Evolutionary conservation across 345 rosid species (phyloP).

Genomic region (Lepidium didymum): DNA sequence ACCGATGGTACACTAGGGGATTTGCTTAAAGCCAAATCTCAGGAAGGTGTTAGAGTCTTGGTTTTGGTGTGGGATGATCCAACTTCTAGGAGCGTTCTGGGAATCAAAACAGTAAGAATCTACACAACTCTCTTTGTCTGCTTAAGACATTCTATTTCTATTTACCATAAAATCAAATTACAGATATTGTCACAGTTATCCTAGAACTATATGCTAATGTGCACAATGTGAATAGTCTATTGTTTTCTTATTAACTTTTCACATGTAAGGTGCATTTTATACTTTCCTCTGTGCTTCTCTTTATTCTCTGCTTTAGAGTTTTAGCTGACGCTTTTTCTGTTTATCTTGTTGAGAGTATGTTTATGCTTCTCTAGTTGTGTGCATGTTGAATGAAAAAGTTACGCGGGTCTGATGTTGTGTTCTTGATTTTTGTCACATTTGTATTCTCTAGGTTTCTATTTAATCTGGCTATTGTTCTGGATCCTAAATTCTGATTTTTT

Average conservation of each 20-base stretch:
- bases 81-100: constrained; percentile 67
- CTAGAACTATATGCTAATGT: not conserved
- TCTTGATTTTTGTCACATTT: not conserved
- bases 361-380: not conserved
- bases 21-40: constrained; percentile 80
- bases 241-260: not conserved
- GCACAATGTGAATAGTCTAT: not conserved
- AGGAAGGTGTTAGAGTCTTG: constrained; percentile 90
- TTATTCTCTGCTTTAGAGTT: not conserved
- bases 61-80: constrained; percentile 98
- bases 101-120: constrained; percentile 54
- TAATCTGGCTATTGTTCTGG: not conserved
- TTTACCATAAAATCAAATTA: not conserved
- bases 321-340: not conserved
- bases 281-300: not conserved
- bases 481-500: not conserved
- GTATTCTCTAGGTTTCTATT: not conserved
- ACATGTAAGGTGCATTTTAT: not conserved
- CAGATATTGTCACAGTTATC: not conserved
- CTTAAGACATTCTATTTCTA: not conserved
- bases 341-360: not conserved
- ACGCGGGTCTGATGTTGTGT: not conserved
- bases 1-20: constrained; percentile 51
- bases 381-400: not conserved
- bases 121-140: not conserved